A percentile compares a stretch with the other conserved stretches of the same genome.
These are phyloP conservation scores for Histomonas meleagridis DNA, from an alignment of 208 protist genomes.

Conservation along the genomic window DNA sequence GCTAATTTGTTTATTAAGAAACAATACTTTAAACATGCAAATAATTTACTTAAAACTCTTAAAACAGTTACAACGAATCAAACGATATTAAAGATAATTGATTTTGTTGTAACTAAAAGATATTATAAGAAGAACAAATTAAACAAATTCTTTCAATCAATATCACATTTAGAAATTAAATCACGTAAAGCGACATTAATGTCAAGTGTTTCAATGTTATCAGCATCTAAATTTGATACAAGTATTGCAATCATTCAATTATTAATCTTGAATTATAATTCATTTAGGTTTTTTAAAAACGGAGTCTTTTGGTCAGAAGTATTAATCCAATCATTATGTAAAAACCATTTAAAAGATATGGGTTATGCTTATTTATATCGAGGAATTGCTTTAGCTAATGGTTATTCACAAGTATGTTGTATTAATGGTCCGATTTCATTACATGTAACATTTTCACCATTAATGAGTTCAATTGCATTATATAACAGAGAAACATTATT, in stretches of 20 bases:
- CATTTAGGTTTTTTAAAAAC: not conserved
- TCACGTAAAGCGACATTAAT: not conserved
- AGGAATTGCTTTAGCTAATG: not conserved
- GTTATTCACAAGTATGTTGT: too few relatives aligned
- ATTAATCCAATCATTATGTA: not conserved
- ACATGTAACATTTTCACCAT: not conserved
- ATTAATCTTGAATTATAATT: not conserved
- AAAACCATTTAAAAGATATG: not conserved
- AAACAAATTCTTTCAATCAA: not conserved
- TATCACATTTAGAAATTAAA: not conserved
- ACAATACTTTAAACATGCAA: not conserved
- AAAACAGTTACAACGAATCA: not conserved
- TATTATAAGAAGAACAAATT: not conserved
- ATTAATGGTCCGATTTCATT: too few relatives aligned
- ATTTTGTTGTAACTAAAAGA: not conserved
- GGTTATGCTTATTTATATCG: not conserved
- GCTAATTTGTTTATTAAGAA: not conserved
- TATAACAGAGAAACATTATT: not conserved
- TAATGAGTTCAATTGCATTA: not conserved
- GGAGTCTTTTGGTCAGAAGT: slow-evolving; percentile 1
- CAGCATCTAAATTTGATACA: not conserved
- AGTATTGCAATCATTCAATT: not conserved
- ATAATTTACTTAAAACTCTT: not conserved
- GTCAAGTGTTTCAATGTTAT: not conserved
- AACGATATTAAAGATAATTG: not conserved